A percentile compares a stretch with the other conserved stretches of the same genome.
Conservation (phyloP, 2,329 filamentous ascomycete genomes). For the Peltaster fructicola region DNA sequence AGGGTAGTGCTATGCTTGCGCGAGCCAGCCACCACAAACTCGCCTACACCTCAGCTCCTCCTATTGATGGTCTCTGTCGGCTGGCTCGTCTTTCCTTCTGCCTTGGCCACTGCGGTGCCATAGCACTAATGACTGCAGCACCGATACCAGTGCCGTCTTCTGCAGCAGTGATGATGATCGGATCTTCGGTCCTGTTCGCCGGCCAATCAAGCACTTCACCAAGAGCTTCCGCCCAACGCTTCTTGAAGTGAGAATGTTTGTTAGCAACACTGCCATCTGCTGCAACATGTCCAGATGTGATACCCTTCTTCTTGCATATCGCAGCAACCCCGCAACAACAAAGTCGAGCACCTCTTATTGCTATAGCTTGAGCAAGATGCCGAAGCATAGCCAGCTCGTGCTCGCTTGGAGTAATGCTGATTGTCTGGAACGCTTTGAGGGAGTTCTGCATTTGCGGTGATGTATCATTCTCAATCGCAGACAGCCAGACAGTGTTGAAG, state of each 20-base stretch:
- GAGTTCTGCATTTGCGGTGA: constrained; percentile 10
- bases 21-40: too few relatives aligned
- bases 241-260: constrained; percentile 25
- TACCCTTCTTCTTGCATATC: constrained; percentile 19
- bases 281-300: constrained; percentile 19
- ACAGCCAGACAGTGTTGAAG: constrained; percentile 80
- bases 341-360: constrained; percentile 19
- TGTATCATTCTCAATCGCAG: constrained; percentile 56
- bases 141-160: constrained; percentile 26
- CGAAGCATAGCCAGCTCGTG: constrained; percentile 15
- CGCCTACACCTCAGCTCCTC: too few relatives aligned
- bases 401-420: constrained; percentile 10
- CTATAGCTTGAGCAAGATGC: constrained; percentile 17
- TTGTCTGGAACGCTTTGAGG: constrained; percentile 10
- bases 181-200: constrained; percentile 13
- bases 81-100: constrained; percentile 8
- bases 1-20: too few relatives aligned
- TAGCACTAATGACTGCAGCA: constrained; percentile 19
- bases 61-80: too few relatives aligned
- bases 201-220: constrained; percentile 23
- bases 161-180: constrained; percentile 21
- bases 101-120: constrained; percentile 18
- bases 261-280: constrained; percentile 24
- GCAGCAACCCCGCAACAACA: constrained; percentile 23
- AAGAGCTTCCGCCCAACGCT: constrained; percentile 22